phyloP scores from a whole-genome alignment of 257 asterid species.

The Solanum bulbocastanum region DNA sequence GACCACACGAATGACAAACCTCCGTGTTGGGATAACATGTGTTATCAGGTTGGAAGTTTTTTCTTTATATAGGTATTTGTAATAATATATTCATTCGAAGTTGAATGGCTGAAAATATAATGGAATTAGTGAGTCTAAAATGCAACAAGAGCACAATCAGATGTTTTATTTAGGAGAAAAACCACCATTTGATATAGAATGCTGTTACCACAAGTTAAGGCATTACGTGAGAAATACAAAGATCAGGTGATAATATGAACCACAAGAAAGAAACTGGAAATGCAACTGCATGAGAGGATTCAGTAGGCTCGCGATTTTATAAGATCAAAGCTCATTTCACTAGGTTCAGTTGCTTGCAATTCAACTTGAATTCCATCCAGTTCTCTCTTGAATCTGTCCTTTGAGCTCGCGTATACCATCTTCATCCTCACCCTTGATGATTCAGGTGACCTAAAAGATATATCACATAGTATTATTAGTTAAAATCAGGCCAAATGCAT shows the following conservation, averaged over 20 bases:
- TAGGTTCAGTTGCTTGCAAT: no score
- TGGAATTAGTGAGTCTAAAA: neutral
- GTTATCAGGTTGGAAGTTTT: neutral
- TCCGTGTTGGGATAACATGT: neutral
- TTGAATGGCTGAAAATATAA: neutral
- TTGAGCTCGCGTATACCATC: no score
- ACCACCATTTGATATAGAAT: neutral
- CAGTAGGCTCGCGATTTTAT: neutral
- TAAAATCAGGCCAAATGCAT: neutral
- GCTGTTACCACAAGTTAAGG: neutral
- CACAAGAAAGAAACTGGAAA: neutral
- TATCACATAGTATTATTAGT: neutral
- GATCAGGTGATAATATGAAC: neutral
- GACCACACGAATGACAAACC: neutral
- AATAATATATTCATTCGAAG: neutral
- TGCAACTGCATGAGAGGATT: slow-evolving; percentile 9
- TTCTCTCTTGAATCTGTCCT: no score
- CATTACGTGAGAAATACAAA: neutral
- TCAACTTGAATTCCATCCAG: no score
- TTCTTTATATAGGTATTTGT: neutral
- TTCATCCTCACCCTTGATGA: no score
- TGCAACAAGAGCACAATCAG: neutral
- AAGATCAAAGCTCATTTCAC: no score
- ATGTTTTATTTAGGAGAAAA: neutral
- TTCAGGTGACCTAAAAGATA: no score